Percentiles rank a stretch among this genome's conserved stretches.
Evolutionary conservation across 2,329 filamentous ascomycete genomes (phyloP).

Genomic region (Aspergillus aculeatus): DNA sequence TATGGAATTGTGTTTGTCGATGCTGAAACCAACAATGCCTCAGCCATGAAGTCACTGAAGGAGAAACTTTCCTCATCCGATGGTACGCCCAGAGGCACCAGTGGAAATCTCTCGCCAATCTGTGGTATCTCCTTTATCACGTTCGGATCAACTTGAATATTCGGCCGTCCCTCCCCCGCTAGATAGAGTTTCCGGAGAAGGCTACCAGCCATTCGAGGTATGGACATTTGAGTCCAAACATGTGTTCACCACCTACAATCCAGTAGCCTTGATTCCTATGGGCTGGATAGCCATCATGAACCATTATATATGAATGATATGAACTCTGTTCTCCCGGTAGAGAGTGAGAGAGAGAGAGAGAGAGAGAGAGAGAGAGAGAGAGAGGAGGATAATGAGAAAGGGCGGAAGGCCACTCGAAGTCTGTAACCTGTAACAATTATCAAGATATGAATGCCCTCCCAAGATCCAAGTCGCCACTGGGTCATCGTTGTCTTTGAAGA

Average conservation of each 20-base stretch:
- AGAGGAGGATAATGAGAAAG: no score
- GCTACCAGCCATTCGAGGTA: conserved; percentile 8
- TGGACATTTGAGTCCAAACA: not conserved
- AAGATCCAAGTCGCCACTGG: conserved; percentile 12
- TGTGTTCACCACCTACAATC: not conserved
- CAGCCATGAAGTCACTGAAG: conserved; percentile 3
- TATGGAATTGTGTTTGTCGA: conserved; percentile 9
- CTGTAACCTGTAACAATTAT: not conserved
- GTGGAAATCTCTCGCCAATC: conserved; percentile 1
- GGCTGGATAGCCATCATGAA: no score
- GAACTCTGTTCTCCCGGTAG: no score
- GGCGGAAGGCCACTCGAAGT: not conserved
- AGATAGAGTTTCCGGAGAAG: conserved; percentile 11
- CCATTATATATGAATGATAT: no score
- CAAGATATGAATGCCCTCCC: not conserved
- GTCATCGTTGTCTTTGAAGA: not conserved
- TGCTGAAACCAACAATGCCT: conserved; percentile 13
- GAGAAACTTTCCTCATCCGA: conserved; percentile 2
- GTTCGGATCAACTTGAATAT: not conserved
- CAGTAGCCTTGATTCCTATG: no score
- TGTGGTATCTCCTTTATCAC: not conserved
- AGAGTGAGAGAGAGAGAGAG: no score
- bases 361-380: no score
- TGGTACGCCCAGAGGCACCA: conserved; percentile 1
- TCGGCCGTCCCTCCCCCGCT: conserved; percentile 3